A percentile compares a stretch with the other conserved stretches of the same genome.
These are phyloP conservation scores for Lophiostoma macrostomum DNA, from an alignment of 495 filamentous ascomycete species.

Conservation along the genomic window DNA sequence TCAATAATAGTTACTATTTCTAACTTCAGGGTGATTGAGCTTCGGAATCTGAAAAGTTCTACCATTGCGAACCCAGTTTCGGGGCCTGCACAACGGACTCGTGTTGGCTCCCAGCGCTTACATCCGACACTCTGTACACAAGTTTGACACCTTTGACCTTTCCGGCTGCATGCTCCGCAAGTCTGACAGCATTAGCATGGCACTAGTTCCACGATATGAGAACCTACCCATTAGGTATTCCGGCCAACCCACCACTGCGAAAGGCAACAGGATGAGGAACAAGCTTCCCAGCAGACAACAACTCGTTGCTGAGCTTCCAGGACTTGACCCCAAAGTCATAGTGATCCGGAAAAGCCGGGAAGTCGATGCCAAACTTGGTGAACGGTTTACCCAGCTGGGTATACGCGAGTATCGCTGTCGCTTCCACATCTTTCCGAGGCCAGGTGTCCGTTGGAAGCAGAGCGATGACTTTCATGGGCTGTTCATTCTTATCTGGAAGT, in stretches of 20 bases:
- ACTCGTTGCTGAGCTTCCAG: not conserved
- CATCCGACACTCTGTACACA: not conserved
- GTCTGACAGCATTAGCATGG: not conserved
- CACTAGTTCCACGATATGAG: not conserved
- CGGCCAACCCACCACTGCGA: not conserved
- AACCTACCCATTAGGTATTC: slow-evolving; percentile 2
- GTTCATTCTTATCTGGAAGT: not conserved
- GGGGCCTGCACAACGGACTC: not conserved
- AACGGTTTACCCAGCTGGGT: slow-evolving; percentile 36
- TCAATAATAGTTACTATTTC: too few species aligned
- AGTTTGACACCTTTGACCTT: not conserved
- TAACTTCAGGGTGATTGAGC: too few species aligned
- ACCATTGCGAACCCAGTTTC: not conserved
- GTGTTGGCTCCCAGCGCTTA: not conserved
- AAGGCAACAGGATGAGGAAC: slow-evolving; percentile 3
- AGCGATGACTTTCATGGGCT: not conserved
- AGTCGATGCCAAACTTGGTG: slow-evolving; percentile 20
- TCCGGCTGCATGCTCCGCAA: not conserved
- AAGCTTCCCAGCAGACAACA: slow-evolving; percentile 4
- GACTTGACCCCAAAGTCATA: not conserved
- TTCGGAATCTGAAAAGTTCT: too few species aligned
- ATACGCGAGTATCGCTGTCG: slow-evolving; percentile 34
- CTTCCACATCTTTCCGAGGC: slow-evolving; percentile 2
- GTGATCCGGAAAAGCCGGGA: slow-evolving; percentile 2
- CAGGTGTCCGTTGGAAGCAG: slow-evolving; percentile 6